These are phyloP conservation scores for Lepidium aucheri DNA, from an alignment of 345 rosid genomes.

Conservation along the genomic window DNA sequence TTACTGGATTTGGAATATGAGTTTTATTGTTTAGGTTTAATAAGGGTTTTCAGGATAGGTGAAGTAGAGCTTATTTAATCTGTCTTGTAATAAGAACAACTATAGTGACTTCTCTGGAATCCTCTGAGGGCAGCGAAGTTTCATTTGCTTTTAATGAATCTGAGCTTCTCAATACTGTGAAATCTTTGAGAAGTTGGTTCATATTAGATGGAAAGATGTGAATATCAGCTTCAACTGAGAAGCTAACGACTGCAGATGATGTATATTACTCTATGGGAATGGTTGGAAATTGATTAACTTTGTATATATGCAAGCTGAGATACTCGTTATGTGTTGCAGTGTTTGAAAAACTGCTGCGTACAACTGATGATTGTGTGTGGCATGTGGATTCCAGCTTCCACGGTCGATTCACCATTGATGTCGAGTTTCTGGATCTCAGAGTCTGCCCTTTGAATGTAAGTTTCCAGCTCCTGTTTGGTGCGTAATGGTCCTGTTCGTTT, in stretches of 20 bases:
- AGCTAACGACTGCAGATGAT: neutral
- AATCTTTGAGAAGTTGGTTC: neutral
- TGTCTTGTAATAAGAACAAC: neutral
- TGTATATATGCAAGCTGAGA: neutral
- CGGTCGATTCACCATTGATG: slow-evolving; percentile 76
- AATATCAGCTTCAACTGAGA: neutral
- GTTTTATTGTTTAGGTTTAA: neutral
- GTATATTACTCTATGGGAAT: neutral
- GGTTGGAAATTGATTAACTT: neutral
- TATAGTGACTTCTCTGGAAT: neutral
- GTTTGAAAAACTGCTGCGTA: slow-evolving; percentile 61
- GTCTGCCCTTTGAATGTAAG: slow-evolving; percentile 62
- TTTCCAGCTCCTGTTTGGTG: neutral
- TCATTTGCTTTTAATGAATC: neutral
- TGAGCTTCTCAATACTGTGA: neutral
- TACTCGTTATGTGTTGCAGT: slow-evolving; percentile 35
- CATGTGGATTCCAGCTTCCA: slow-evolving; percentile 57
- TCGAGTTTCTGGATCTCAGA: slow-evolving; percentile 90
- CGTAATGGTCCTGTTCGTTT: neutral
- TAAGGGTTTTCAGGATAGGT: neutral
- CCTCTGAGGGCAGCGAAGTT: neutral
- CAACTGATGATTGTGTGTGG: slow-evolving; percentile 75
- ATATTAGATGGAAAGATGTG: neutral
- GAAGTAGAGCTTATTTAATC: neutral
- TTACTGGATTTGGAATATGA: neutral